Conservation (phyloP, 1,284 basidiomycete genomes). For the Salmacisia buchloeana region DNA sequence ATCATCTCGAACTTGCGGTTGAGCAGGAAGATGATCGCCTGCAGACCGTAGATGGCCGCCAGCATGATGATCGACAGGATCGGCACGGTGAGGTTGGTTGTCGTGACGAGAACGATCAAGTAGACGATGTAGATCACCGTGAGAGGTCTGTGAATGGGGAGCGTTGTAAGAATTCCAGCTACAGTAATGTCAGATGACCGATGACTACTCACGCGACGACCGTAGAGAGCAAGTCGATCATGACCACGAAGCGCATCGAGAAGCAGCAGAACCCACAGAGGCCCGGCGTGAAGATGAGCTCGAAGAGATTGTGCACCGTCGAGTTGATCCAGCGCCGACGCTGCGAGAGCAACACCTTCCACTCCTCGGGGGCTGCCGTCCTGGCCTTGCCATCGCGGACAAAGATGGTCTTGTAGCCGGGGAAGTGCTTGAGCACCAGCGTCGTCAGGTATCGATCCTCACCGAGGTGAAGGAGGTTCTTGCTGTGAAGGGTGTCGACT, state of each 20-base stretch:
- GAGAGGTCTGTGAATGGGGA: conserved; percentile 58
- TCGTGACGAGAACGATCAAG: conserved; percentile 42
- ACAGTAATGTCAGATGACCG: background rate
- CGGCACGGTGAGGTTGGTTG: conserved; percentile 35
- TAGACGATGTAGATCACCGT: conserved; percentile 72
- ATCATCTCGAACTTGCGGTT: conserved; percentile 50
- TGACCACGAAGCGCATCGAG: conserved; percentile 97
- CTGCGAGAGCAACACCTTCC: conserved; percentile 91
- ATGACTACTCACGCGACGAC: conserved; percentile 59
- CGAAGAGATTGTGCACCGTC: conserved; percentile 92
- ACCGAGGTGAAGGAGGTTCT: conserved; percentile 87
- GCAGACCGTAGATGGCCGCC: conserved; percentile 76
- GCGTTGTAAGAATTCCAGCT: background rate
- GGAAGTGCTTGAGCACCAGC: conserved; percentile 69
- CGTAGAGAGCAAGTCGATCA: conserved; percentile 76
- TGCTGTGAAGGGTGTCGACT: conserved; percentile 85
- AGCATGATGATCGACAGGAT: conserved; percentile 79
- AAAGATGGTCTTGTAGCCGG: conserved; percentile 74
- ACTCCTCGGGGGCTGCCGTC: conserved; percentile 60
- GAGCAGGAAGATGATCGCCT: conserved; percentile 50
- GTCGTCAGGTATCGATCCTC: conserved; percentile 98
- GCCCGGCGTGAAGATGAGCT: conserved; percentile 83
- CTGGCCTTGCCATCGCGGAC: conserved; percentile 80
- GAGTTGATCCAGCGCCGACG: conserved; percentile 99
- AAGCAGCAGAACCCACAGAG: conserved; percentile 86